phyloP scores from a whole-genome alignment of 1,284 basidiomycete species.

The Schizophyllum commune region DNA sequence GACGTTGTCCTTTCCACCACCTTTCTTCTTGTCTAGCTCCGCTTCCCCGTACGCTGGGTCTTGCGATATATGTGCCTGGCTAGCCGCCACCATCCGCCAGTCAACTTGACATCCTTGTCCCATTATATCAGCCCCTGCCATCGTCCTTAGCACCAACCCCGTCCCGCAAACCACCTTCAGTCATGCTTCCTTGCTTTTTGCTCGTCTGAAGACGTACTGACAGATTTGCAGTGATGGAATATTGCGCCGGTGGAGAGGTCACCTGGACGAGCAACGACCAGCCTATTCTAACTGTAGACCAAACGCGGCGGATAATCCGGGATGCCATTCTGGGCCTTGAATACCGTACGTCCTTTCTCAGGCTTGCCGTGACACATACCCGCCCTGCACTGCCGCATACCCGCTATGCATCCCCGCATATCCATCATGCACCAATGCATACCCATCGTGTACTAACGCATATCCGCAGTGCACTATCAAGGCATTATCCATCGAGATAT shows the following conservation, averaged over 20 bases:
- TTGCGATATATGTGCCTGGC: too few species aligned
- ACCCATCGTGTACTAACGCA: background rate
- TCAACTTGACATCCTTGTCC: too few species aligned
- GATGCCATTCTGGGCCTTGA: slow-evolving; percentile 92
- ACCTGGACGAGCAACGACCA: slow-evolving; percentile 71
- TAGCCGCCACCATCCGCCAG: too few species aligned
- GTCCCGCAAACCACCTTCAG: too few species aligned
- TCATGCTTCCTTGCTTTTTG: background rate
- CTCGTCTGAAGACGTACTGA: slow-evolving; percentile 2
- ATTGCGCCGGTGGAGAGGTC: slow-evolving; percentile 90
- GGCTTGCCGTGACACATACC: background rate
- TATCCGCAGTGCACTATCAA: slow-evolving; percentile 77
- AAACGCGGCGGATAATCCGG: slow-evolving; percentile 82
- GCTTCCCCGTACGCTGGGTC: too few species aligned
- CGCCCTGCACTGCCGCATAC: background rate
- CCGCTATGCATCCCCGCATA: slow-evolving; percentile 3
- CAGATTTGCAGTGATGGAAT: slow-evolving; percentile 76
- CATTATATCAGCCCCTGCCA: too few species aligned
- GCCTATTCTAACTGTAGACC: slow-evolving; percentile 76
- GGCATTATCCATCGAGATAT: slow-evolving; percentile 99
- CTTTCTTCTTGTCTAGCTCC: too few species aligned
- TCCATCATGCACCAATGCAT: background rate
- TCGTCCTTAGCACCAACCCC: too few species aligned
- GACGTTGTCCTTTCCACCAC: too few species aligned
- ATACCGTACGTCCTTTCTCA: slow-evolving; percentile 58